These are phyloP conservation scores for Coffea canephora DNA, from an alignment of 257 asterid genomes.

Conservation along the genomic window DNA sequence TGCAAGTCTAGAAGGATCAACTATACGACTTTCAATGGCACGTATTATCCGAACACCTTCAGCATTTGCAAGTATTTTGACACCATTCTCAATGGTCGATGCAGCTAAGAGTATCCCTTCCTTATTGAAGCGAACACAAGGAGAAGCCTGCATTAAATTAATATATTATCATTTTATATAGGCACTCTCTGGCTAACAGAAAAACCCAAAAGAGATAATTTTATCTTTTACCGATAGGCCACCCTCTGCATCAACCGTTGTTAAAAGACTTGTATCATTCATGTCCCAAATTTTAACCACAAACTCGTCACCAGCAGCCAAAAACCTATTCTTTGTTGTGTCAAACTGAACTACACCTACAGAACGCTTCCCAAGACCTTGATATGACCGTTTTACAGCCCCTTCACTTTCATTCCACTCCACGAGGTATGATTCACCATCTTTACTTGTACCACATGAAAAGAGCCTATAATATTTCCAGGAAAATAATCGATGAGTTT, in stretches of 20 bases:
- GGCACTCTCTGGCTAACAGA: constrained; percentile 3
- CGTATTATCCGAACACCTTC: constrained; percentile 43
- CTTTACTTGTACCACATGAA: constrained; percentile 66
- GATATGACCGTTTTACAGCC: constrained; percentile 47
- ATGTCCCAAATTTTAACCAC: constrained; percentile 67
- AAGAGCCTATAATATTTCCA: constrained; percentile 43
- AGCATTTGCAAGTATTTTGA: constrained; percentile 58
- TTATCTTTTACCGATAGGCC: constrained; percentile 52
- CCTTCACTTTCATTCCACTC: constrained; percentile 79
- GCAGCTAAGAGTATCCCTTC: constrained; percentile 67
- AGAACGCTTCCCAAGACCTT: constrained; percentile 52
- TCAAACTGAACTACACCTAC: constrained; percentile 64
- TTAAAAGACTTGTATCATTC: constrained; percentile 49
- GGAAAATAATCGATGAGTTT: neutral
- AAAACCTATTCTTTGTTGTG: constrained; percentile 53
- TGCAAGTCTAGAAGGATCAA: constrained; percentile 25
- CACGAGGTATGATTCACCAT: constrained; percentile 54
- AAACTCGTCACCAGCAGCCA: constrained; percentile 75
- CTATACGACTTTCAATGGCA: constrained; percentile 30
- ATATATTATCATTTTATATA: constrained; percentile 7
- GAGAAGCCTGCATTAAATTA: constrained; percentile 53
- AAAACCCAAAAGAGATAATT: constrained; percentile 4
- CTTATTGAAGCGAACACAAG: constrained; percentile 61
- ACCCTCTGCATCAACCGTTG: constrained; percentile 52
- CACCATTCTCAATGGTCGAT: constrained; percentile 58